Base-by-base conservation (phyloP, 352 stramenopile species). In the Globisporangium paddicum region DNA sequence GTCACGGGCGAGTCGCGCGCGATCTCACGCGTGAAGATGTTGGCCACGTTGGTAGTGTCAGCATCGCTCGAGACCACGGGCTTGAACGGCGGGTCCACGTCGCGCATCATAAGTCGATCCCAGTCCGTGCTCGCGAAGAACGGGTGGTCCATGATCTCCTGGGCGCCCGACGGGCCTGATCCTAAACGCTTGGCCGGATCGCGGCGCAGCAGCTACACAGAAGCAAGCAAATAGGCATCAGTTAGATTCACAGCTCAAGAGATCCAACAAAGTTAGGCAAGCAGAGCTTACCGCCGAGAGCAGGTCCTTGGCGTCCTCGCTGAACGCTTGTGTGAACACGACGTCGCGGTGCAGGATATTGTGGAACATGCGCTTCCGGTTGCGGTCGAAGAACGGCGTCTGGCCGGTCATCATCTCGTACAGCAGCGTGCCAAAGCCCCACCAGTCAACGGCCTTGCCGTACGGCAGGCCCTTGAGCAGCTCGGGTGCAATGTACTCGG, bases 321-420 rank as follows among this genome's bases (percentile, higher is more conserved):
- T 94, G 65, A 97, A 97, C 6, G 78, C 81, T 26, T 88, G 82
- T 5, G 83, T 92, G 60, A 94, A 96, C 40, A 90, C 77, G 3
- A 95, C 86, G 49, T 95, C 86, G 18, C 86, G 83, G 68, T 95
- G 86, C 34, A 95, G 63, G 63, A 98, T 98, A 62, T 96, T 96
- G 72, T 96, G 83, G 73, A 97, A 98, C 93, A 98, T 98, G 55
- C 86, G 76, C 70, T 98, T 98, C 10, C 91, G 73, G 71, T 98
- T 98, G 48, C 93, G 92, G 67, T 98, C 93, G 58, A 97, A 98
- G 71, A 98, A 98, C 10, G 94, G 94, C 13, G 93, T 97, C 78
- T 82, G 69, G 21, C 93, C 92, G 9, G 89, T 92, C 73, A 98
- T 96, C 89, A 98, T 98, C 78, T 98, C 94, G 73, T 97, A 98